A percentile compares a stretch with the other conserved stretches of the same genome.
These are phyloP conservation scores for Neonectria punicea DNA, from an alignment of 2,329 filamentous ascomycete genomes.

Conservation along the genomic window DNA sequence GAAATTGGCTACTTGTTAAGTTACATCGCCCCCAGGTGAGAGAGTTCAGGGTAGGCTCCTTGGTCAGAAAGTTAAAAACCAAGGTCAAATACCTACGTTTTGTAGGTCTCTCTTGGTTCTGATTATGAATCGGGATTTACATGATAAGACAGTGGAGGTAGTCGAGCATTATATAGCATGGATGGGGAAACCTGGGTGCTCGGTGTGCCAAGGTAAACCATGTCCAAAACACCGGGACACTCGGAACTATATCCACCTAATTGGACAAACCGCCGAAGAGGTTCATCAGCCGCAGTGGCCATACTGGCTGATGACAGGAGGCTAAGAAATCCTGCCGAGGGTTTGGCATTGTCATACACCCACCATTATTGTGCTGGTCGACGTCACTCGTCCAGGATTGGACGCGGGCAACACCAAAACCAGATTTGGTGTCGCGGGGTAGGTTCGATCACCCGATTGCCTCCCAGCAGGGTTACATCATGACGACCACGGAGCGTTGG, in stretches of 20 bases:
- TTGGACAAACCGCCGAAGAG: background rate
- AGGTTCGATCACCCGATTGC: slow-evolving; percentile 33
- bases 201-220: background rate
- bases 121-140: background rate
- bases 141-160: background rate
- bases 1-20: background rate
- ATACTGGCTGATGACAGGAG: background rate
- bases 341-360: background rate
- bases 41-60: background rate
- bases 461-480: slow-evolving; percentile 35
- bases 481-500: slow-evolving; percentile 32
- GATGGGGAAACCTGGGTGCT: background rate
- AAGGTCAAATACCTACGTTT: background rate
- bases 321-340: background rate
- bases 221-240: background rate
- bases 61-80: background rate
- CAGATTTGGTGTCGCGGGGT: slow-evolving; percentile 40
- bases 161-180: background rate
- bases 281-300: background rate
- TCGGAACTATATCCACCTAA: background rate
- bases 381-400: slow-evolving; percentile 41
- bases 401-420: slow-evolving; percentile 19
- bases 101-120: background rate
- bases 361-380: slow-evolving; percentile 25
- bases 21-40: background rate